A percentile compares a stretch with the other conserved stretches of the same genome.
These are phyloP conservation scores for Gossypium longicalyx DNA, from an alignment of 345 rosid genomes.

Conservation along the genomic window DNA sequence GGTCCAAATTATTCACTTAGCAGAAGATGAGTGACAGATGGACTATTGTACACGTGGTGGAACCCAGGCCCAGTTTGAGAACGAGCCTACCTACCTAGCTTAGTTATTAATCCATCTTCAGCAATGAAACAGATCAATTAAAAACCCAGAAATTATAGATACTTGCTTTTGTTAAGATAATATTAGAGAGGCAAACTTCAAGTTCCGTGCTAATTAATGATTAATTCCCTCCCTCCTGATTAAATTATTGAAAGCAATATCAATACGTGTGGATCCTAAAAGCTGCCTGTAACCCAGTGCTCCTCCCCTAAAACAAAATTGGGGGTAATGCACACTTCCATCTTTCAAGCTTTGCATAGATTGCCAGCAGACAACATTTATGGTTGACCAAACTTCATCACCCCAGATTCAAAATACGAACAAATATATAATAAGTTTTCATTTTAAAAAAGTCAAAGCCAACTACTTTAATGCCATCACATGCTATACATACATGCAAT, in stretches of 20 bases:
- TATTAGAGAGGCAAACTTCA: not conserved
- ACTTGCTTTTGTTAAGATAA: not conserved
- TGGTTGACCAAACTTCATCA: constrained; percentile 11
- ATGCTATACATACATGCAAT: too few relatives aligned
- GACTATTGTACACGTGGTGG: too few relatives aligned
- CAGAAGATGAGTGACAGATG: too few relatives aligned
- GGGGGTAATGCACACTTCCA: constrained; percentile 25
- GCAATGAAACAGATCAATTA: too few relatives aligned
- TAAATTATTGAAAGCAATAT: too few relatives aligned
- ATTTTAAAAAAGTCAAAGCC: not conserved
- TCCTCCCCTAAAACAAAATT: constrained; percentile 11
- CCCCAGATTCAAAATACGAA: too few relatives aligned
- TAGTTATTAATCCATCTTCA: too few relatives aligned
- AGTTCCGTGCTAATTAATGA: too few relatives aligned
- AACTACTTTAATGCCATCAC: too few relatives aligned
- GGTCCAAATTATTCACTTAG: not conserved
- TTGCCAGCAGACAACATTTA: constrained; percentile 41
- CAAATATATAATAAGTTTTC: not conserved
- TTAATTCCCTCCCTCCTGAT: too few relatives aligned
- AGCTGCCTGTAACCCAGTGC: not conserved
- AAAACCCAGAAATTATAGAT: not conserved
- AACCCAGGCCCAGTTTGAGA: too few relatives aligned
- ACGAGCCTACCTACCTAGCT: too few relatives aligned
- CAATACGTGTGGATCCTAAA: not conserved
- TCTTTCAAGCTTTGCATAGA: constrained; percentile 35